Evolutionary conservation across 805 yeast genomes (phyloP).

Genomic region (Kuraishia ogatae): DNA sequence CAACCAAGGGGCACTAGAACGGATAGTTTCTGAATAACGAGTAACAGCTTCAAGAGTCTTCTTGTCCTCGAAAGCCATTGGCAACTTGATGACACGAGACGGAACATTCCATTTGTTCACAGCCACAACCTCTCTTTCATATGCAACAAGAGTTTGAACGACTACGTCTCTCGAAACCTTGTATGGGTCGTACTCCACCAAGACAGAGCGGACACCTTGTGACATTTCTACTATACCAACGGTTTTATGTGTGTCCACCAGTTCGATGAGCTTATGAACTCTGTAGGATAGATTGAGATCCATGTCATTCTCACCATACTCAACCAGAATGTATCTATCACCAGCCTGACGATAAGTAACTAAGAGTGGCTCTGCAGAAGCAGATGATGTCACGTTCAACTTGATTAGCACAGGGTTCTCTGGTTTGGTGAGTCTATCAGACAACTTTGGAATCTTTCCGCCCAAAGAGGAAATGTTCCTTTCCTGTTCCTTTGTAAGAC

Average conservation of each 20-base stretch:
- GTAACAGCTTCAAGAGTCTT: conserved; percentile 83
- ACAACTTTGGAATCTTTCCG: conserved; percentile 27
- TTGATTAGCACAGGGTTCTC: conserved; percentile 65
- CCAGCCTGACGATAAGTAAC: conserved; percentile 95
- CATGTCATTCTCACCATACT: conserved; percentile 84
- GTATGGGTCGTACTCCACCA: conserved; percentile 72
- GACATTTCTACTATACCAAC: conserved; percentile 91
- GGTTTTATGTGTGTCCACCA: conserved; percentile 57
- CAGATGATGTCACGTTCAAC: conserved; percentile 33
- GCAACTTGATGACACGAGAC: conserved; percentile 75
- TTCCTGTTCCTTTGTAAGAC: conserved; percentile 56
- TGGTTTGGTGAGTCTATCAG: conserved; percentile 30
- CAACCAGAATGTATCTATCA: conserved; percentile 85
- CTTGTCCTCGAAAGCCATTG: conserved; percentile 95
- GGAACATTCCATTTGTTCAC: conserved; percentile 80
- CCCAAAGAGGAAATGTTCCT: conserved; percentile 33
- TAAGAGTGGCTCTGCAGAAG: conserved; percentile 38
- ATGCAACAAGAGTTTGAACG: conserved; percentile 56
- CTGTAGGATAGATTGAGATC: conserved; percentile 82
- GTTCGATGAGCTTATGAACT: conserved; percentile 71
- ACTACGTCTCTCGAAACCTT: conserved; percentile 53
- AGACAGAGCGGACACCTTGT: conserved; percentile 92
- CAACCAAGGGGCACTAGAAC: conserved; percentile 93
- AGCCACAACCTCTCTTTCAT: conserved; percentile 67
- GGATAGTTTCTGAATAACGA: conserved; percentile 88